These are phyloP conservation scores for Hansenula anomala DNA, from an alignment of 1,139 yeast genomes.

Conservation along the genomic window DNA sequence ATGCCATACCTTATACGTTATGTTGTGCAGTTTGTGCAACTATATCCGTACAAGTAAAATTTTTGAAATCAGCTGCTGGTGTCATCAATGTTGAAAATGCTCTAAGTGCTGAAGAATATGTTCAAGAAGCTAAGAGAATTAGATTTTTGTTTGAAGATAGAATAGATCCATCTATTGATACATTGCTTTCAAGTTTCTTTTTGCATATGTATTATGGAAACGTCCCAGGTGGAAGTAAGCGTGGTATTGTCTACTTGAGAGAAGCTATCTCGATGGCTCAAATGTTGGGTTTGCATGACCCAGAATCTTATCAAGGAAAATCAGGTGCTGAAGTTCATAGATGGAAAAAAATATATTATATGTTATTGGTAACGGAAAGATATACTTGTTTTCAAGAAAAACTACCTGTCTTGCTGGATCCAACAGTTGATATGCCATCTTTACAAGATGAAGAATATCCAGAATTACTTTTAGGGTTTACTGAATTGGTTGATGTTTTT, in stretches of 20 bases:
- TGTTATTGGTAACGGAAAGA: constrained; percentile 18
- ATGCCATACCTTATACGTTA: constrained; percentile 15
- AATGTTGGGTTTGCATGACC: constrained; percentile 16
- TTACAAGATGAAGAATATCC: constrained; percentile 20
- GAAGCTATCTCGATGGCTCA: constrained; percentile 20
- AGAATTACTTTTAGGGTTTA: constrained; percentile 18
- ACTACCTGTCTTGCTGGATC: constrained; percentile 18
- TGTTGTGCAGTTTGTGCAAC: constrained; percentile 21
- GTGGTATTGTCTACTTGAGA: constrained; percentile 16
- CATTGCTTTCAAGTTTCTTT: constrained; percentile 15
- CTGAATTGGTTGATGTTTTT: constrained; percentile 17
- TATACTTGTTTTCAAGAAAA: constrained; percentile 16
- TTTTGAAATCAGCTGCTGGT: constrained; percentile 15
- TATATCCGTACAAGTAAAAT: constrained; percentile 16
- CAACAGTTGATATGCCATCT: constrained; percentile 18
- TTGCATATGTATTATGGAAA: constrained; percentile 18
- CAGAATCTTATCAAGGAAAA: constrained; percentile 8
- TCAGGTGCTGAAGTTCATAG: constrained; percentile 16
- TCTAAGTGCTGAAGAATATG: constrained; percentile 15
- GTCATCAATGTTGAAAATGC: constrained; percentile 14
- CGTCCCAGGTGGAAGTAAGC: constrained; percentile 10
- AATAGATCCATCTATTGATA: constrained; percentile 11
- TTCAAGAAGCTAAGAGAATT: constrained; percentile 17
- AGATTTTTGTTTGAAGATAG: constrained; percentile 14
- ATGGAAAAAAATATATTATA: constrained; percentile 18